Evolutionary conservation across 192 early-diverging fungal species (phyloP).

Genomic region (Entomortierella lignicola): DNA sequence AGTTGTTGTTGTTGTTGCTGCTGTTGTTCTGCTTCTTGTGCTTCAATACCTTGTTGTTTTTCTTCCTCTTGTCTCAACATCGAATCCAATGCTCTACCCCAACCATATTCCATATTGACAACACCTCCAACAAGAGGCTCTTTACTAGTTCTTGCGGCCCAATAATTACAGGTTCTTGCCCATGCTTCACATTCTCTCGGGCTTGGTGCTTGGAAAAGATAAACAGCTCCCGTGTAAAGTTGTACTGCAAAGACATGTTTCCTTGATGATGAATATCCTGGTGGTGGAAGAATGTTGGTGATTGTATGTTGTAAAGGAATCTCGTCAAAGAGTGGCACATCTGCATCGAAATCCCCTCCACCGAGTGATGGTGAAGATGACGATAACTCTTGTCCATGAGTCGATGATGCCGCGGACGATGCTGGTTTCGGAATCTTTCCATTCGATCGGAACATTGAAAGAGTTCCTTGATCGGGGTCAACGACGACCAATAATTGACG

Average conservation of each 20-base stretch:
- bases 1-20: background rate
- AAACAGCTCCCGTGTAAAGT: slow-evolving; percentile 82
- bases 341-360: slow-evolving; percentile 19
- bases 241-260: slow-evolving; percentile 90
- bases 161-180: slow-evolving; percentile 92
- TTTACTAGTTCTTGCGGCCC: slow-evolving; percentile 91
- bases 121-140: slow-evolving; percentile 91
- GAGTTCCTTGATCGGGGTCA: slow-evolving; percentile 71
- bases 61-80: slow-evolving; percentile 20
- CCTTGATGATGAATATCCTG: slow-evolving; percentile 82
- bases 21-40: background rate
- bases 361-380: background rate
- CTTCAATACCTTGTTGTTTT: background rate
- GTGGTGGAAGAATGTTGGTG: slow-evolving; percentile 84
- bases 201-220: slow-evolving; percentile 87
- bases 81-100: slow-evolving; percentile 69
- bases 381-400: background rate
- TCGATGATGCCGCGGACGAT: background rate
- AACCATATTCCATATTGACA: slow-evolving; percentile 94
- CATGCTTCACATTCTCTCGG: slow-evolving; percentile 82
- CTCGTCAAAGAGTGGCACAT: slow-evolving; percentile 48
- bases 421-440: slow-evolving; percentile 12
- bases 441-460: slow-evolving; percentile 88
- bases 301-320: slow-evolving; percentile 82
- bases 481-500: slow-evolving; percentile 80